Base-by-base conservation (phyloP, 495 filamentous ascomycete species). In the Neurospora sp. region DNA sequence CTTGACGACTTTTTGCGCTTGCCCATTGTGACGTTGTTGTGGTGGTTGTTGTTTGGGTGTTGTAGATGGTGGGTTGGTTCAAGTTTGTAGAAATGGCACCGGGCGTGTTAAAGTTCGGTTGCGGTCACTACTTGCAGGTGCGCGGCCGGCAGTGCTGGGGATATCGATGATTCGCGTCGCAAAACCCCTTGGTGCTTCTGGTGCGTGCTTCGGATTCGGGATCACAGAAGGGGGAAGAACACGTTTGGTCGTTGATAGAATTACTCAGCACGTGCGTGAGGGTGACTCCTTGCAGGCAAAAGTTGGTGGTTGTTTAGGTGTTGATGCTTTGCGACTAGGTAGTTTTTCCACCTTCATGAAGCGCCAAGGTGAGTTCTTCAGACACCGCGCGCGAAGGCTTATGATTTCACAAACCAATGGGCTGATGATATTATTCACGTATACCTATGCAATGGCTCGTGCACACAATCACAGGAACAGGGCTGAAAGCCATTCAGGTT, bases 1-100 rank as follows among this genome's bases (percentile, higher is more conserved):
- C 91, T 86, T 73, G 92, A 89, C 39, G 92, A 91, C 90, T 96
- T 96, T 91, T 98, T 98, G 79, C 95, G 91, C 85, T 99, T 99
- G 71, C 95, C 95, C 93, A 82, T 82, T 46, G 40, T 71, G 53
- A 65, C 35, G 27, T 35, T 65, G 5, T 16, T 18, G 27, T 35
- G 53, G 53, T 65, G 27, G 53, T 61, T 27, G 22, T 35, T 65
- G 14, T 65, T 65, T 16, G 12, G 12, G 14, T 35, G 53, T 65
- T 35, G 46, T 27, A 27, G 20, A 20, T 53, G 53, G 27, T 65
- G 27, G 22, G 12, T 65, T 65, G 11, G 53, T 65, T 65, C 2
- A 31, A 65, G 53, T 18, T 14, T 65, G 35, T 35, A 18, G 14
- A 65, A 65, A 65, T 65, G 27, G 27, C 53, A 65, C 53, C 53